Conservation (phyloP, 23 red algal species). For the Agarophyton chilense region DNA sequence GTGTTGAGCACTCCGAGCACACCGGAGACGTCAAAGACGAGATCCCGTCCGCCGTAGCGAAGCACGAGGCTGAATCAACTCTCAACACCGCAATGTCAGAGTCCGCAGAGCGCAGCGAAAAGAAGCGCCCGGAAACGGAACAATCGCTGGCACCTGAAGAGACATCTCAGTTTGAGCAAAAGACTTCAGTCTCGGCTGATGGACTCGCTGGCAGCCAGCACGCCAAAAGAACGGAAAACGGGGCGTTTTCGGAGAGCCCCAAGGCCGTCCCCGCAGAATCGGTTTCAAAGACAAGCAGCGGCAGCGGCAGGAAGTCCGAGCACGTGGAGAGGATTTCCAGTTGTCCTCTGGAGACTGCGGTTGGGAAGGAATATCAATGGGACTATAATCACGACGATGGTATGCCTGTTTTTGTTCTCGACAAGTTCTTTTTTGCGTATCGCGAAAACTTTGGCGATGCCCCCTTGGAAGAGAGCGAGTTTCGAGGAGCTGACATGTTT, state of each 20-base stretch:
- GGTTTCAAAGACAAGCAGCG: too few relatives aligned
- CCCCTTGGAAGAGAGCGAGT: conserved; percentile 37
- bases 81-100: neutral
- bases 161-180: too few relatives aligned
- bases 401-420: conserved; percentile 46
- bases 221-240: neutral
- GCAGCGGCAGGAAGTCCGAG: too few relatives aligned
- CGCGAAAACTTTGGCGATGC: conserved; percentile 37
- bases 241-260: neutral
- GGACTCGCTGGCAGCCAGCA: too few relatives aligned
- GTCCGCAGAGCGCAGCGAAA: neutral
- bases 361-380: conserved; percentile 40
- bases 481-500: conserved; percentile 6
- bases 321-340: conserved; percentile 3
- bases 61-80: neutral
- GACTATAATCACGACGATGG: conserved; percentile 40
- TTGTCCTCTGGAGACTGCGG: neutral
- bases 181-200: too few relatives aligned
- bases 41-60: neutral
- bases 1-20: neutral
- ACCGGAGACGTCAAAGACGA: neutral
- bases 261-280: too few relatives aligned
- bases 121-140: too few relatives aligned
- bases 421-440: conserved; percentile 60
- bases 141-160: too few relatives aligned